Evolutionary conservation across 495 filamentous ascomycete species (phyloP).

Genomic region (Penicillium longicatenatum): DNA sequence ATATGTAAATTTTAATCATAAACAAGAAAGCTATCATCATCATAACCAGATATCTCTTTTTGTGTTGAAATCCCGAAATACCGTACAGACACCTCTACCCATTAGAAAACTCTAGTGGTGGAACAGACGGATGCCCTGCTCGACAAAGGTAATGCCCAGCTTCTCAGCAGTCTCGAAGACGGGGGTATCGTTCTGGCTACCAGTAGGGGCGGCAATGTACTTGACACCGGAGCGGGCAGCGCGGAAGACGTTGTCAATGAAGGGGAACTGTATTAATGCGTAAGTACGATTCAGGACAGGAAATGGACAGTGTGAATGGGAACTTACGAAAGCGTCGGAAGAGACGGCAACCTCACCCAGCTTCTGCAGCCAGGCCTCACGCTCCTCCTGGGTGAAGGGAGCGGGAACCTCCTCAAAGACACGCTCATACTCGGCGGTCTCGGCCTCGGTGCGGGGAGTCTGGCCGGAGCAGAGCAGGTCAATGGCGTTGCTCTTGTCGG

Average conservation of each 20-base stretch:
- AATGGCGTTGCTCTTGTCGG: constrained; percentile 98
- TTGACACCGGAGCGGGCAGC: constrained; percentile 86
- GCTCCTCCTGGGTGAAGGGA: constrained; percentile 81
- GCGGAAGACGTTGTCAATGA: constrained; percentile 95
- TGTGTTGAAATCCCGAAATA: constrained; percentile 10
- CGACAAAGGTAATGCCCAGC: constrained; percentile 86
- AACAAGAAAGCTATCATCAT: constrained; percentile 34
- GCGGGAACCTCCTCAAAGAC: constrained; percentile 90
- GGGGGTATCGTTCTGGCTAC: constrained; percentile 87
- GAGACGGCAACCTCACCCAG: constrained; percentile 81
- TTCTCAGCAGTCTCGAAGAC: constrained; percentile 94
- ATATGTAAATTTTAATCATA: constrained; percentile 31
- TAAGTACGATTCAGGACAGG: constrained; percentile 7
- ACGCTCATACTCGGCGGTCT: constrained; percentile 82
- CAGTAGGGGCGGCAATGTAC: constrained; percentile 90
- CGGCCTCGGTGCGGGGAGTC: constrained; percentile 73
- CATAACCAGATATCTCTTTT: constrained; percentile 29
- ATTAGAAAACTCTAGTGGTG: constrained; percentile 63
- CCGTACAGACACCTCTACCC: neutral
- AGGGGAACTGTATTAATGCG: constrained; percentile 73
- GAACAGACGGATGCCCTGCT: constrained; percentile 86
- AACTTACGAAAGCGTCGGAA: constrained; percentile 90
- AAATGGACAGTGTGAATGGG: neutral
- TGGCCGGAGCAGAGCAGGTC: constrained; percentile 89
- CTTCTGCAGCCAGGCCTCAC: constrained; percentile 78